Evolutionary conservation across 768 basidiomycete genomes (phyloP).

Genomic region (Clitopilus passeckerianus): DNA sequence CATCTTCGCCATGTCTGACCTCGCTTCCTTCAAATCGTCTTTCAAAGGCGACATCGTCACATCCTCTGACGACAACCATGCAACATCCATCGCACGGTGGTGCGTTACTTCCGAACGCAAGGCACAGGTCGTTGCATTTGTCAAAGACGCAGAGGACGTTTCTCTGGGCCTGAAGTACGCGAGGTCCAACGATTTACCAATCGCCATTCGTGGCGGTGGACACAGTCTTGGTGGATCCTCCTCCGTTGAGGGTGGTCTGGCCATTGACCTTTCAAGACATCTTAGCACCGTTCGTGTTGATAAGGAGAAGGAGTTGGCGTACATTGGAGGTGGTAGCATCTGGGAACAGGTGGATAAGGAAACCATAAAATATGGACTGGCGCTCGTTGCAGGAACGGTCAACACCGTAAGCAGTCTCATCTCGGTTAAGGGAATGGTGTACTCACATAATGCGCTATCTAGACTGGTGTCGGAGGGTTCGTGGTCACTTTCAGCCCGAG

Average conservation of each 20-base stretch:
- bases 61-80: constrained; percentile 29
- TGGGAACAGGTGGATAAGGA: constrained; percentile 42
- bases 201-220: constrained; percentile 45
- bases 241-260: constrained; percentile 39
- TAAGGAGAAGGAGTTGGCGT: constrained; percentile 28
- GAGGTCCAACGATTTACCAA: constrained; percentile 22
- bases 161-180: constrained; percentile 29
- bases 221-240: constrained; percentile 40
- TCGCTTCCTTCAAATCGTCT: constrained; percentile 7
- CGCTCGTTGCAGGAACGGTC: constrained; percentile 34
- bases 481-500: no score
- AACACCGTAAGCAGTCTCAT: constrained; percentile 35
- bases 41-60: constrained; percentile 43
- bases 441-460: background rate
- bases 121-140: constrained; percentile 38
- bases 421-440: background rate
- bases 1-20: constrained; percentile 5
- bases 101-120: constrained; percentile 32
- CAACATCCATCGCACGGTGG: constrained; percentile 38
- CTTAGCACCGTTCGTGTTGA: constrained; percentile 33
- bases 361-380: constrained; percentile 38
- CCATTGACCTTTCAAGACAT: constrained; percentile 43
- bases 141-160: constrained; percentile 38
- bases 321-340: constrained; percentile 41
- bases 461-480: constrained; percentile 43